Evolutionary conservation across 179 eudicot genomes (phyloP).

Genomic region (Drosera spatulata): DNA sequence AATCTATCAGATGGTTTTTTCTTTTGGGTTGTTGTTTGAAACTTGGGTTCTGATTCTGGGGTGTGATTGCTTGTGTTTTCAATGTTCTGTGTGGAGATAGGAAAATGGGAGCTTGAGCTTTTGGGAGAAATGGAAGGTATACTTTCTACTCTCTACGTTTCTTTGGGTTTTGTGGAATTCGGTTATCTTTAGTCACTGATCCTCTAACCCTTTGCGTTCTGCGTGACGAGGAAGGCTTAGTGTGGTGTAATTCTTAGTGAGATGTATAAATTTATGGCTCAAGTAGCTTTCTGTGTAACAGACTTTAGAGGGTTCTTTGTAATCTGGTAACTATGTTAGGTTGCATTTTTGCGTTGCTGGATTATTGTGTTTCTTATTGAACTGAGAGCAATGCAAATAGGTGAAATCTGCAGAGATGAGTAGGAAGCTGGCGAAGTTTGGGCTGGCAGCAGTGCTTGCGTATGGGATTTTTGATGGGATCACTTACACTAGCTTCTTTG

Average conservation of each 20-base stretch:
- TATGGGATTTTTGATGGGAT: conserved; percentile 54
- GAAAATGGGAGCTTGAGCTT: conserved; percentile 25
- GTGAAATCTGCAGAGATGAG: conserved; percentile 48
- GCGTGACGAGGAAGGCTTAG: too few relatives aligned
- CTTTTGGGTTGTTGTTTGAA: background rate
- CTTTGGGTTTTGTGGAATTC: too few relatives aligned
- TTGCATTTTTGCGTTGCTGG: background rate
- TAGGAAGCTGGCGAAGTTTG: conserved; percentile 39
- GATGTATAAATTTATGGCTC: too few relatives aligned
- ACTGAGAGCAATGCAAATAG: conserved; percentile 16
- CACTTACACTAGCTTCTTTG: conserved; percentile 50
- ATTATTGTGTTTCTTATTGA: background rate
- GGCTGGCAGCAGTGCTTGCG: conserved; percentile 45
- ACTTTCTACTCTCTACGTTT: background rate
- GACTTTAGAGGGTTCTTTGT: too few relatives aligned
- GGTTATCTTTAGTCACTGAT: too few relatives aligned
- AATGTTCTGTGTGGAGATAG: conserved; percentile 8
- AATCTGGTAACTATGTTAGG: background rate
- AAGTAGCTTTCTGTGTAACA: too few relatives aligned
- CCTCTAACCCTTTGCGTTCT: too few relatives aligned
- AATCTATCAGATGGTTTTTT: too few relatives aligned
- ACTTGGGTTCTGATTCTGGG: background rate
- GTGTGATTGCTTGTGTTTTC: background rate
- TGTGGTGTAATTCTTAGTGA: too few relatives aligned
- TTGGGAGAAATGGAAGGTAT: conserved; percentile 55